Evolutionary conservation across 768 basidiomycete species (phyloP).

Genomic region (Baorangia bicolor): DNA sequence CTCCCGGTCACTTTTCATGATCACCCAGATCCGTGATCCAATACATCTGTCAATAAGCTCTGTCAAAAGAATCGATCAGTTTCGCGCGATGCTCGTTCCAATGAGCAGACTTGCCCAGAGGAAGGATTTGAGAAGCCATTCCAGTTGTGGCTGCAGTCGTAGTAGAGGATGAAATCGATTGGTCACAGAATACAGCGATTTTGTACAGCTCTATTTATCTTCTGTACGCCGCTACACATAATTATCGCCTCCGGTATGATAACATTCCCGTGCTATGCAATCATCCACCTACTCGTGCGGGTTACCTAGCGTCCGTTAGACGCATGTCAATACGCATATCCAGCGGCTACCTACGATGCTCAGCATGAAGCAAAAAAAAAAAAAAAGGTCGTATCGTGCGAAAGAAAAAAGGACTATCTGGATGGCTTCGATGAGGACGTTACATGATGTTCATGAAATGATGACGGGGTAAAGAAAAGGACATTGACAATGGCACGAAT

Average conservation of each 20-base stretch:
- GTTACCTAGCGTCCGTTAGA: constrained; percentile 34
- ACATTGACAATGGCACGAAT: not conserved
- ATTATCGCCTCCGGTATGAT: constrained; percentile 24
- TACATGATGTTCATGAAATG: constrained; percentile 25
- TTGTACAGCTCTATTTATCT: constrained; percentile 14
- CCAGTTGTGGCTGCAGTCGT: constrained; percentile 1
- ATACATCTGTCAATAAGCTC: constrained; percentile 98
- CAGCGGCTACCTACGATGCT: constrained; percentile 20
- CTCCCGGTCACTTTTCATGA: constrained; percentile 97
- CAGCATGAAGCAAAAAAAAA: constrained; percentile 24
- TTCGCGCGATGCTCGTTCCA: not conserved
- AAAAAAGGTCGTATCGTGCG: constrained; percentile 11
- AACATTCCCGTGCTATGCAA: constrained; percentile 19
- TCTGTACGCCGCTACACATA: not conserved
- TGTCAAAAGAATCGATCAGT: constrained; percentile 28
- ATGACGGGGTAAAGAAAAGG: constrained; percentile 11
- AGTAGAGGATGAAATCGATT: not conserved
- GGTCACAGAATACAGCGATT: not conserved
- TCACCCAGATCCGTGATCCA: constrained; percentile 95
- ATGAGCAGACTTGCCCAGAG: constrained; percentile 58
- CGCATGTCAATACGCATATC: constrained; percentile 26
- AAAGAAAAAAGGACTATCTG: constrained; percentile 12
- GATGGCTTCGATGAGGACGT: constrained; percentile 9
- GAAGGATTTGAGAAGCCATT: constrained; percentile 96
- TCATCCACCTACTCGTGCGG: constrained; percentile 21